A percentile compares a stretch with the other conserved stretches of the same genome.
phyloP scores from a whole-genome alignment of 2,329 filamentous ascomycete genomes.

The Scleromitrula shiraiana region DNA sequence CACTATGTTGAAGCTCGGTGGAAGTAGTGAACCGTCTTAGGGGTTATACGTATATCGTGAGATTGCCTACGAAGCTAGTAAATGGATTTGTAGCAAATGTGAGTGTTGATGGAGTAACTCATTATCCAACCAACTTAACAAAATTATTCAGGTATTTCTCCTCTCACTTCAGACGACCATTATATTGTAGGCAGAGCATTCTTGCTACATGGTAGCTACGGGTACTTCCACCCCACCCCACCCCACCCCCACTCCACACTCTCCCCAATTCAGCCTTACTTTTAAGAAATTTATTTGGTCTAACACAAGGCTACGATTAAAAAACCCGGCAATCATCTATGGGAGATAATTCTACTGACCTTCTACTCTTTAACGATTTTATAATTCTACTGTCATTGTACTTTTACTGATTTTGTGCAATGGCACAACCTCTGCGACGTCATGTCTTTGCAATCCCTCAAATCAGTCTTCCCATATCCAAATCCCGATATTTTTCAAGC shows the following conservation, averaged over 20 bases:
- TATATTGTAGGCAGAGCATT: background rate
- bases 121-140: too few relatives aligned
- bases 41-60: background rate
- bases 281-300: too few relatives aligned
- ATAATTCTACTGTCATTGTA: background rate
- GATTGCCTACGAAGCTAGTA: background rate
- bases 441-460: conserved; percentile 15
- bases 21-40: too few relatives aligned
- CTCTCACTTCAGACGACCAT: background rate
- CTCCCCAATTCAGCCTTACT: conserved; percentile 3
- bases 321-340: too few relatives aligned
- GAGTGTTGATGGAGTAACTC: too few relatives aligned
- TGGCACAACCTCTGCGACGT: conserved; percentile 22
- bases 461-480: conserved; percentile 7
- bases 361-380: too few relatives aligned
- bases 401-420: conserved; percentile 3
- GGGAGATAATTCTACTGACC: too few relatives aligned
- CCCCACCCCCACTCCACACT: background rate
- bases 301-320: too few relatives aligned
- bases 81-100: too few relatives aligned
- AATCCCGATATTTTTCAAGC: conserved; percentile 21
- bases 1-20: background rate
- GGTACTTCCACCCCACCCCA: background rate
- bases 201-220: too few relatives aligned
- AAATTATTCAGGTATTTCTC: background rate